A percentile compares a stretch with the other conserved stretches of the same genome.
phyloP scores from a whole-genome alignment of 176 grass and related monocot genomes.

The barley (Hordeum vulgare) region DNA sequence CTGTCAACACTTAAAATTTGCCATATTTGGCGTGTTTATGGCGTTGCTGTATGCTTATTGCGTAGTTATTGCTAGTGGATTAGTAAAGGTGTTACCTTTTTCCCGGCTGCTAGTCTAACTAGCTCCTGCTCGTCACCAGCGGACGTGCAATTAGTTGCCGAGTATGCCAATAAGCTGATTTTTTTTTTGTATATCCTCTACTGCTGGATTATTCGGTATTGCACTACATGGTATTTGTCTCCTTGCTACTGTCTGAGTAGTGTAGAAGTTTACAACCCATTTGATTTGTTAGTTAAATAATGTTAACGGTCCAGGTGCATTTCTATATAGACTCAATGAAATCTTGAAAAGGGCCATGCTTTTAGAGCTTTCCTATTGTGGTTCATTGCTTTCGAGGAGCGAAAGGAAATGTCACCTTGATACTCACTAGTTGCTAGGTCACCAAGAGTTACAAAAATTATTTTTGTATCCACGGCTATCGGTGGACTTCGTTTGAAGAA shows the following conservation, averaged over 20 bases:
- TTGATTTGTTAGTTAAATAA: background rate
- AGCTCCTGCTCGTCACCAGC: background rate
- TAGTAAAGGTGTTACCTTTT: background rate
- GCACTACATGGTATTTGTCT: background rate
- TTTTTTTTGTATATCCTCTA: background rate
- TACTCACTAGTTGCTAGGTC: background rate
- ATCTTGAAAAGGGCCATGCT: background rate
- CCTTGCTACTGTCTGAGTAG: background rate
- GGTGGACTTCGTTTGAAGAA: background rate
- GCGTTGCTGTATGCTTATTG: background rate
- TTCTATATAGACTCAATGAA: background rate
- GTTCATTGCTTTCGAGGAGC: background rate
- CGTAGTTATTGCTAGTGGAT: background rate
- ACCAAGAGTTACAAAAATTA: background rate
- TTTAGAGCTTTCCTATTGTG: background rate
- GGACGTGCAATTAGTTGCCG: background rate
- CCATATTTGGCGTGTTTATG: constrained; percentile 19
- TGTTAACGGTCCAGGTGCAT: background rate
- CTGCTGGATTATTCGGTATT: background rate
- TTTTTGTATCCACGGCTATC: background rate
- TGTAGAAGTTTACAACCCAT: background rate
- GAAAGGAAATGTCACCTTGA: background rate
- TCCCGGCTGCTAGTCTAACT: background rate
- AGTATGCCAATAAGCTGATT: background rate
- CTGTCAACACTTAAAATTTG: background rate